phyloP scores from a whole-genome alignment of 164 flowering plant genomes.

The Platanus orientalis region DNA sequence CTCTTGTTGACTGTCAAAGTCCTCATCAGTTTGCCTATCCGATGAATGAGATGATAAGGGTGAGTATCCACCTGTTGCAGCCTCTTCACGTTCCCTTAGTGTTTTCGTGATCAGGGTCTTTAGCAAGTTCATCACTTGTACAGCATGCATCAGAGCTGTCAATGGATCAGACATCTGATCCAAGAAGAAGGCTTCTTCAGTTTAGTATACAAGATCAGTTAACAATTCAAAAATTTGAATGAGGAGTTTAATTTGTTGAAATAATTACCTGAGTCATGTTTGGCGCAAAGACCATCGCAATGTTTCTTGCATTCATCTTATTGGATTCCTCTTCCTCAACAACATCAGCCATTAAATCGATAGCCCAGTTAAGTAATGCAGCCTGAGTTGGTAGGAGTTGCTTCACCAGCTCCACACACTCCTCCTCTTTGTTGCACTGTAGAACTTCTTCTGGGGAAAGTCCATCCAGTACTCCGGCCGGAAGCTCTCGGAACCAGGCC shows the following conservation, averaged over 20 bases:
- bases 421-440: conserved; percentile 79
- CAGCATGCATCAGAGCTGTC: conserved; percentile 97
- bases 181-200: neutral
- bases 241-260: neutral
- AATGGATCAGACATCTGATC: conserved; percentile 95
- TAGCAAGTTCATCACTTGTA: conserved; percentile 97
- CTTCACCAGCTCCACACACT: conserved; percentile 67
- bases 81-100: conserved; percentile 71
- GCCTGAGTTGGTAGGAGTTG: conserved; percentile 72
- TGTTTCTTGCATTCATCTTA: conserved; percentile 95
- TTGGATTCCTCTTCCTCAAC: conserved; percentile 87
- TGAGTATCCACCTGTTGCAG: conserved; percentile 50
- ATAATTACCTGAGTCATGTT: conserved; percentile 89
- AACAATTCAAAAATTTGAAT: neutral
- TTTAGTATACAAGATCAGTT: neutral
- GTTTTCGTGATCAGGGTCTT: conserved; percentile 76
- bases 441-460: conserved; percentile 94
- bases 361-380: conserved; percentile 85
- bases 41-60: conserved; percentile 64
- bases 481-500: conserved; percentile 97
- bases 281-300: conserved; percentile 93
- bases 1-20: conserved; percentile 59
- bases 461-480: conserved; percentile 84
- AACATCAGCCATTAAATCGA: conserved; percentile 96
- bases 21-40: conserved; percentile 42